Evolutionary conservation across 768 basidiomycete species (phyloP), one percentile per base, ranked within the genome.

Genomic region (Psilocybe subaeruginosa): DNA sequence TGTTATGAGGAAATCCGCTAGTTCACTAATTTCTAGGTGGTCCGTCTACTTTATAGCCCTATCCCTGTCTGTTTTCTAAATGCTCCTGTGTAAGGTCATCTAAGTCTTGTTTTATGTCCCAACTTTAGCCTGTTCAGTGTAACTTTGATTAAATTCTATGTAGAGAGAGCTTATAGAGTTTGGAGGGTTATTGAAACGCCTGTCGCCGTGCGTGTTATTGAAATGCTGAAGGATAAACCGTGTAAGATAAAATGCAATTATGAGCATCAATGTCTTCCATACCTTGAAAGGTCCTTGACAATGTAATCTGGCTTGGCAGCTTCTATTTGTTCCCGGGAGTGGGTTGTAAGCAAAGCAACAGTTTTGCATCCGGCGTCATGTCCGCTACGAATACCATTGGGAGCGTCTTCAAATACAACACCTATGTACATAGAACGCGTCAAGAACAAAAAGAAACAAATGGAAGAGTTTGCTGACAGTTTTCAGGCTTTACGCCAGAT

Each of bases 391-490:
- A 98, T 80, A 17, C 95, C 96, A 14, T 86, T 86, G 1, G 95
- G 95, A 2, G 96, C 93, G 75, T 98, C 97, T 71, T 97, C 95
- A 33, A 98, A 84, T 14, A 97, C 96, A 50, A 97, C 79, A 66
- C 90, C 91, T 89, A 48, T 23, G 19, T 51, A 46, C 43, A 57
- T 33, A 58, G 47, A 58, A 60, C 37, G 58, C 17, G 27, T 58
- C 27, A 50, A 48, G 12, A 33, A n/a, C 23, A 11, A 37, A 41
- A 35, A 30, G 12, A 19, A 29, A 45, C 66, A 54, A 23, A 61
- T 62, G 41, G 49, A 51, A 48, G 49, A 16, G 52, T 41, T 27
- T 8, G 70, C 82, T 58, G 57, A 86, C 90, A 93, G 56, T 85
- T 84, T 58, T 79, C 74, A 11, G 89, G 84, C 48, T 84, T 79